A percentile compares a stretch with the other conserved stretches of the same genome.
phyloP scores from a whole-genome alignment of 2,329 filamentous ascomycete genomes.

The Apiospora kogelbergensis region DNA sequence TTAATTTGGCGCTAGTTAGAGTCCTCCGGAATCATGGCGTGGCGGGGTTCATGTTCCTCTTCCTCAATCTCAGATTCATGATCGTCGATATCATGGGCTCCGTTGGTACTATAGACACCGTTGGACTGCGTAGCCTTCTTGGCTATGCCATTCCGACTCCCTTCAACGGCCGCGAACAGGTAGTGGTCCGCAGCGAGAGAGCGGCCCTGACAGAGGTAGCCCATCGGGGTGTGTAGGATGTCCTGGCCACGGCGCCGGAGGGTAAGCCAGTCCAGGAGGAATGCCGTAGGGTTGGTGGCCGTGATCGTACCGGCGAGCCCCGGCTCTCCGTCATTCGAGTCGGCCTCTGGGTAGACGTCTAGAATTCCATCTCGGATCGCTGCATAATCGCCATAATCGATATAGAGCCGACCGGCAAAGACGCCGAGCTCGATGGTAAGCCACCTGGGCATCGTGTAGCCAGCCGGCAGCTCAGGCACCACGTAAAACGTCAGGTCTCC shows the following conservation, averaged over 20 bases:
- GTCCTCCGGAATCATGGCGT: too few relatives aligned
- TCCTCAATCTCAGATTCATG: too few relatives aligned
- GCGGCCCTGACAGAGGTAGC: not conserved
- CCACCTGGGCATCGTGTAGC: slow-evolving; percentile 48
- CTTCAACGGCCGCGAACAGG: not conserved
- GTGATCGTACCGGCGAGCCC: not conserved
- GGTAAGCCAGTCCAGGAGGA: slow-evolving; percentile 4
- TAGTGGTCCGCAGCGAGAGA: not conserved
- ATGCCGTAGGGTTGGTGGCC: not conserved
- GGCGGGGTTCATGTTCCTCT: too few relatives aligned
- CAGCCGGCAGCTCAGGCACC: slow-evolving; percentile 44
- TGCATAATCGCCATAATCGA: slow-evolving; percentile 34
- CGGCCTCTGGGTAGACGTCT: not conserved
- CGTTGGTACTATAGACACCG: too few relatives aligned
- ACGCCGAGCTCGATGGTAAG: slow-evolving; percentile 60
- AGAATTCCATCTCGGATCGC: not conserved
- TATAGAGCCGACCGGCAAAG: slow-evolving; percentile 60
- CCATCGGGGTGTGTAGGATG: slow-evolving; percentile 4
- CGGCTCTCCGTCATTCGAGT: not conserved
- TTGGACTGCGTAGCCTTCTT: too few relatives aligned
- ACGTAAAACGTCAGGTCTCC: slow-evolving; percentile 53
- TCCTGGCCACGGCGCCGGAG: not conserved
- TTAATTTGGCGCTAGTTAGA: too few relatives aligned
- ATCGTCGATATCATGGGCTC: too few relatives aligned
- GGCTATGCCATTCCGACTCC: too few relatives aligned